Conservation (phyloP, 2,329 filamentous ascomycete species). For the Aureobasidium mangrovei region DNA sequence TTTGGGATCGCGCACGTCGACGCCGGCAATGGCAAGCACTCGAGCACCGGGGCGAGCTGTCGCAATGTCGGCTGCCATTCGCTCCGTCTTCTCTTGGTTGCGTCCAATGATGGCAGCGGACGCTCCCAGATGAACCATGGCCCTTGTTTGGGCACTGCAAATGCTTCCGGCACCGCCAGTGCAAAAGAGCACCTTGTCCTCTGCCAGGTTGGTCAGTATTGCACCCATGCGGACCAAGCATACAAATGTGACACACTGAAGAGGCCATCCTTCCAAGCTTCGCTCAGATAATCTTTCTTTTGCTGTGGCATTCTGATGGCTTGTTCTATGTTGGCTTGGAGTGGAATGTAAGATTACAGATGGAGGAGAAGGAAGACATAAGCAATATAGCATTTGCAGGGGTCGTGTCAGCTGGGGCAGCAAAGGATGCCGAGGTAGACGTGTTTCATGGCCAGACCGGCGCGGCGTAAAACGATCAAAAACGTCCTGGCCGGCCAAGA, state of each 20-base stretch:
- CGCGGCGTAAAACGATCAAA: not conserved
- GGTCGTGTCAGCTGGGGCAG: conserved; percentile 5
- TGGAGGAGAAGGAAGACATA: not conserved
- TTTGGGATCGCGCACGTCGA: conserved; percentile 60
- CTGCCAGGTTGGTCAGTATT: conserved; percentile 35
- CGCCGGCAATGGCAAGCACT: conserved; percentile 72
- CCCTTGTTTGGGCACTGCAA: conserved; percentile 87
- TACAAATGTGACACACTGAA: conserved; percentile 53
- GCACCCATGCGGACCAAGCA: not conserved
- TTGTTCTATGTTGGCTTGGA: not conserved
- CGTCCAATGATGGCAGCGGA: conserved; percentile 92
- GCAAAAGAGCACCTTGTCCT: conserved; percentile 84
- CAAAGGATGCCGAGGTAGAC: conserved; percentile 8
- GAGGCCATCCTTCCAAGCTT: conserved; percentile 77
- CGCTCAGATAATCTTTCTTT: conserved; percentile 67
- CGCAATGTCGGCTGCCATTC: conserved; percentile 71
- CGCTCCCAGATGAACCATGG: conserved; percentile 81
- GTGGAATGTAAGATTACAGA: not conserved
- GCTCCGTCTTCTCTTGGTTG: conserved; percentile 79
- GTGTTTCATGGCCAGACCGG: conserved; percentile 3
- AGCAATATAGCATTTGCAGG: not conserved
- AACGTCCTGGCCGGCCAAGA: not conserved
- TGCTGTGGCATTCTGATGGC: conserved; percentile 53
- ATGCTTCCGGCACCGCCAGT: conserved; percentile 92
- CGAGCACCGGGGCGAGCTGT: conserved; percentile 68